phyloP scores from a whole-genome alignment of 192 early-diverging fungal species.

The Rhizophagus clarus region DNA sequence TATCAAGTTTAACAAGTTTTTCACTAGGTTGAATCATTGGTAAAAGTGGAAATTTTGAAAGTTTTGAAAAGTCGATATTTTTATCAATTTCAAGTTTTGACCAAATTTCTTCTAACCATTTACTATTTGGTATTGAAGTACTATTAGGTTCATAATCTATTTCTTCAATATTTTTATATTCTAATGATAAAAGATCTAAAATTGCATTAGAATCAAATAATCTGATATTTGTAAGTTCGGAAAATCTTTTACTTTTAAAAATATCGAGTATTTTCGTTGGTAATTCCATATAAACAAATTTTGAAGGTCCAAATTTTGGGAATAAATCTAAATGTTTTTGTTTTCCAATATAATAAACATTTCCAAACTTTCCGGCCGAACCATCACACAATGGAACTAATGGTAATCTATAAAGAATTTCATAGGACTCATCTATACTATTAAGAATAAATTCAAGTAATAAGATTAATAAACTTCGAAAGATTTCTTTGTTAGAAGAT shows the following conservation, averaged over 20 bases:
- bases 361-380: not conserved
- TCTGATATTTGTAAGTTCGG: not conserved
- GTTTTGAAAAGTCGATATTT: not conserved
- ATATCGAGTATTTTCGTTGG: not conserved
- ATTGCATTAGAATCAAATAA: not conserved
- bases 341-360: not conserved
- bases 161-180: not conserved
- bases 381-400: not conserved
- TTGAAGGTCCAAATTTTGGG: not conserved
- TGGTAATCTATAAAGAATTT: not conserved
- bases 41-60: not conserved
- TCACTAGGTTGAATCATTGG: not conserved
- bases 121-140: not conserved
- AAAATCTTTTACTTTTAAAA: not conserved
- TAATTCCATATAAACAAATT: not conserved
- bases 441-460: not conserved
- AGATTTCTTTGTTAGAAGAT: not conserved
- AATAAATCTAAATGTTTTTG: not conserved
- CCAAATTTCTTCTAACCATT: not conserved
- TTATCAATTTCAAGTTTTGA: not conserved
- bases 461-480: not conserved
- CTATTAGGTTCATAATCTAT: not conserved
- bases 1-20: not conserved
- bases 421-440: not conserved
- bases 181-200: not conserved